Base-by-base conservation (phyloP, 768 basidiomycete genomes). In the Trichaptum fuscoviolaceum region DNA sequence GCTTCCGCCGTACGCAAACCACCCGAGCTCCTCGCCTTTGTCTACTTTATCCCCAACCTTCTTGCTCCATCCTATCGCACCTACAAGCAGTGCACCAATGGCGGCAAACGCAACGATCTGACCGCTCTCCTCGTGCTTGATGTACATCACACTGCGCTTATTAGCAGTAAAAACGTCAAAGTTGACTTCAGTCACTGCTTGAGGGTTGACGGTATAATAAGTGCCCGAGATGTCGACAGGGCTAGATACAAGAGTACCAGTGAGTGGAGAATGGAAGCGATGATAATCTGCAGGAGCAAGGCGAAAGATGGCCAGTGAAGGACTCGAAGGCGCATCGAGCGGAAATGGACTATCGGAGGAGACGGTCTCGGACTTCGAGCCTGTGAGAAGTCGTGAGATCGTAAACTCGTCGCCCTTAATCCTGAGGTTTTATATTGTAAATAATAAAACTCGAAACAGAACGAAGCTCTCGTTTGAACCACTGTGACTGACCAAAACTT, bases 241-340 rank as follows among this genome's bases (percentile, higher is more conserved):
- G 42, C 82, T 79, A 10, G 80, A 76, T 23, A 88, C 74, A 20
- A 75, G 69, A 12, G 78, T 81, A 42, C 82, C 87, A 64, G 88
- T 87, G 27, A 89, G 77, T 17, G 90, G 89, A 35, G 84, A 84
- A 69, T 92, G 91, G 82, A 90, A 92, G 17, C 91, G 85, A 72
- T 93, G 92, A 70, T 93, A 93, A 73, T 93, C 92, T 9, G 87
- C 83, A 0, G 91, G 93, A 0, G 93, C 91, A 20, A 94, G 84
- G 63, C 92, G 81, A 75, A 90, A 89, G 66, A 90, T 85, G 0
- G 89, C 89, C 1, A 93, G 72, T 25, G 84, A 80, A 52, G 42
- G 42, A 52, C 42, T 52, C 30, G 24, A 25, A 0, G 80, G 77
- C 25, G 79, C 78, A 8, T 77, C 71, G 64, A 87, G 84, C n/a